Evolutionary conservation across 208 protist genomes (phyloP), one percentile per base, ranked within the genome.

Genomic region (Leishmania braziliensis): DNA sequence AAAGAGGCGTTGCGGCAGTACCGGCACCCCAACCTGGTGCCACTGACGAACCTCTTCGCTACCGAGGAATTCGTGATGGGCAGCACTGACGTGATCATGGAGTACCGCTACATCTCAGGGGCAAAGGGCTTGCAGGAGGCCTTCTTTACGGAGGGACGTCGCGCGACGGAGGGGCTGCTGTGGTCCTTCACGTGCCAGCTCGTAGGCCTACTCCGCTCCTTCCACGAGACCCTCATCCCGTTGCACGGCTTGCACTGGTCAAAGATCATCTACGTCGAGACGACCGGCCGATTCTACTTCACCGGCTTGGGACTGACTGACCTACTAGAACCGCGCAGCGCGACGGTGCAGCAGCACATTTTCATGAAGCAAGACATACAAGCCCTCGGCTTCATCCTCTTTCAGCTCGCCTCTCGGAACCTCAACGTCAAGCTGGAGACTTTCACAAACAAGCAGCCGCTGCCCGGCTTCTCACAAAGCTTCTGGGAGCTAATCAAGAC

Each of bases 181-280:
- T 98, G 93, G 93, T 96, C 92, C 74, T 94, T 96, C 69, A 89
- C 92, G 14, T 95, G 90, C 82, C 95, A 98, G 86, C 88, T 98
- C 56, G 84, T 98, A 39, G 87, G 93, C 36, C 89, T 95, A 16
- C 81, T 98, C 58, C 91, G 91, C 70, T 90, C 90, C n/a, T 95
- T 98, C 81, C 95, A 98, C 79, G 93, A 95, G 79, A 96, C 89
- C 29, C 74, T 91, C 20, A 88, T 93, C 70, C 91, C 91, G 2
- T 71, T 95, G 43, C 95, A 92, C 82, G 92, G 92, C 16, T 72
- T 97, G 71, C 91, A 96, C 84, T 92, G 86, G 85, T 95, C 93
- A 48, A 97, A 97, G 78, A 91, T 98, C 54, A 82, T 98, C 54
- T 95, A 94, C 79, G 87, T 94, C 36, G 87, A 92, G 82, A 88